Conservation (phyloP, 2,329 filamentous ascomycete genomes). For the Elsinoe fawcettii region DNA sequence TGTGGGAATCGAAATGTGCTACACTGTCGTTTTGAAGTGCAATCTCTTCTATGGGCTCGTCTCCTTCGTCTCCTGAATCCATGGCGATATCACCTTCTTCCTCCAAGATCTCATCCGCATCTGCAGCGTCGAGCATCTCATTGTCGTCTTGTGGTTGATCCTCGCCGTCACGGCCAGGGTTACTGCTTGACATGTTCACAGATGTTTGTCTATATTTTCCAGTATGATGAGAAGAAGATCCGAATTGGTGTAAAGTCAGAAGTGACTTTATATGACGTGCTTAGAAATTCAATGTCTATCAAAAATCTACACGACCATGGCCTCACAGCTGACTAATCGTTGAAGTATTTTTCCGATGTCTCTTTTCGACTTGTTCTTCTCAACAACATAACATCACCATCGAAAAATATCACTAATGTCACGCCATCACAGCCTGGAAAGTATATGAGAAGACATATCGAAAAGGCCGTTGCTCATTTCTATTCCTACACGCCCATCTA, state of each 20-base stretch:
- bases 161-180: slow-evolving; percentile 6
- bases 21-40: slow-evolving; percentile 82
- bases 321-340: slow-evolving; percentile 2
- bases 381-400: not conserved
- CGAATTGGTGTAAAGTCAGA: not conserved
- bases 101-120: slow-evolving; percentile 70
- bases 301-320: not conserved
- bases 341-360: not conserved
- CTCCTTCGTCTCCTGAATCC: slow-evolving; percentile 62
- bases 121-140: slow-evolving; percentile 49
- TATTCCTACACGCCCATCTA: not conserved
- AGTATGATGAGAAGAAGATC: not conserved
- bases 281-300: slow-evolving; percentile 10
- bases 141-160: slow-evolving; percentile 16
- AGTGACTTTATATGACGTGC: not conserved
- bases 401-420: not conserved
- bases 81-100: slow-evolving; percentile 71
- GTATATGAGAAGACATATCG: not conserved
- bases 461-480: not conserved
- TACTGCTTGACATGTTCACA: slow-evolving; percentile 2
- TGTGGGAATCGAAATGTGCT: slow-evolving; percentile 85
- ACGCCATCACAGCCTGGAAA: not conserved
- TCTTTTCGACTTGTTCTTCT: not conserved
- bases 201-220: not conserved
- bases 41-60: slow-evolving; percentile 59